These are phyloP conservation scores for Withania somnifera DNA, from an alignment of 305 asterid genomes.

Conservation along the genomic window DNA sequence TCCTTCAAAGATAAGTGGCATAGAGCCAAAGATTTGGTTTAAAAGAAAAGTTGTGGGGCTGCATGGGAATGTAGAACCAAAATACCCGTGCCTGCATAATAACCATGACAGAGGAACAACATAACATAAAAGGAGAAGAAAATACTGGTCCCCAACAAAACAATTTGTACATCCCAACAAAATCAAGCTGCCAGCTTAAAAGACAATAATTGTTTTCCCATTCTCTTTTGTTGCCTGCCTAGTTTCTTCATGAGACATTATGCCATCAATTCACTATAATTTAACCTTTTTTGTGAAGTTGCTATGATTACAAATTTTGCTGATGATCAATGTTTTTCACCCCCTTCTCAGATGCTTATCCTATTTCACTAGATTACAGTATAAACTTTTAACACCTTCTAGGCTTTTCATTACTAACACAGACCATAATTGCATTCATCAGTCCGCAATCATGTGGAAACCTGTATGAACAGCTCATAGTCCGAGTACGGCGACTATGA, in stretches of 20 bases:
- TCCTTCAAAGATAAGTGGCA: background rate
- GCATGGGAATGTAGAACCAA: conserved; percentile 3
- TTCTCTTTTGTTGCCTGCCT: background rate
- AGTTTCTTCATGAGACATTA: background rate
- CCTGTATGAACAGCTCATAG: background rate
- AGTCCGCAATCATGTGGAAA: background rate
- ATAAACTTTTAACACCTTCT: background rate
- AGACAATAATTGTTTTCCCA: background rate
- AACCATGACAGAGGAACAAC: background rate
- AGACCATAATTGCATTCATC: background rate
- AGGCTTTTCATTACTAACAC: background rate
- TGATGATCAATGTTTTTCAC: background rate
- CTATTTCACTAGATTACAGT: background rate
- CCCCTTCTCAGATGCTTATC: background rate
- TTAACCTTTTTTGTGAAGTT: background rate
- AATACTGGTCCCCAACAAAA: background rate
- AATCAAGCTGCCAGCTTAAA: background rate
- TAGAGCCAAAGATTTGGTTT: conserved; percentile 2
- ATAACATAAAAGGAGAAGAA: background rate
- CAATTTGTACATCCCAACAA: background rate
- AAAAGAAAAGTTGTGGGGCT: background rate
- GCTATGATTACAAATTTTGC: background rate
- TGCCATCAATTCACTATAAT: background rate
- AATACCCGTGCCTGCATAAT: conserved; percentile 4
- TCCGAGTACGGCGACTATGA: background rate